These are phyloP conservation scores for Fagopyrum homotropicum DNA, from an alignment of 148 eudicot species.

Conservation along the genomic window DNA sequence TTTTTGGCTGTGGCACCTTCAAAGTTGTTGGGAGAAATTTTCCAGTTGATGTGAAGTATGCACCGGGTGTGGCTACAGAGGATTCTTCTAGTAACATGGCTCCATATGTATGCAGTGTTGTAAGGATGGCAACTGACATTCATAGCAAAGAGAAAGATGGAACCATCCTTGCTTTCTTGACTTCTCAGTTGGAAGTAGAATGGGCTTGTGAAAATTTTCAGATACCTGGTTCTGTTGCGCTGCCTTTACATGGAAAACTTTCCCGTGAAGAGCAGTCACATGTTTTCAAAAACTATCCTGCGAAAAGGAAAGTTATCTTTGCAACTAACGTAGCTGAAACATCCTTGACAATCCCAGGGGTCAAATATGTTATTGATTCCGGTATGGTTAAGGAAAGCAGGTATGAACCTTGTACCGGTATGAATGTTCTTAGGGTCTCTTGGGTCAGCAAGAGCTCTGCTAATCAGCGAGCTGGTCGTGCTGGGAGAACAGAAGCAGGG, in stretches of 20 bases:
- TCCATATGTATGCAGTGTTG: conserved; percentile 49
- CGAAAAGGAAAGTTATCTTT: conserved; percentile 79
- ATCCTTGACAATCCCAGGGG: conserved; percentile 90
- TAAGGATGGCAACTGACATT: conserved; percentile 61
- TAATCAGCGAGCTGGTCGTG: conserved; percentile 90
- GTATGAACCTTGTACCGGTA: conserved; percentile 82
- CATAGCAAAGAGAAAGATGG: conserved; percentile 66
- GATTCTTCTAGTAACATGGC: conserved; percentile 28
- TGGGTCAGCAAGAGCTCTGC: conserved; percentile 91
- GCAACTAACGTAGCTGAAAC: conserved; percentile 97
- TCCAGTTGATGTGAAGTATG: conserved; percentile 76
- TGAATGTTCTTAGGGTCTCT: conserved; percentile 76
- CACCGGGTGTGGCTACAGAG: conserved; percentile 31
- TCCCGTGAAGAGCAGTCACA: conserved; percentile 62
- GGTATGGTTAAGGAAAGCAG: conserved; percentile 86
- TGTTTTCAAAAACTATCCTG: conserved; percentile 55
- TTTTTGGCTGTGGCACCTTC: conserved; percentile 60
- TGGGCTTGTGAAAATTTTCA: conserved; percentile 79
- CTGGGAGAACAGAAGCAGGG: conserved; percentile 96
- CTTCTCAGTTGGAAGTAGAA: conserved; percentile 88
- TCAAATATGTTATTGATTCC: conserved; percentile 85
- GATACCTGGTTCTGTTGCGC: conserved; percentile 32
- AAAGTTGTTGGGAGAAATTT: conserved; percentile 73
- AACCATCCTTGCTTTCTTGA: conserved; percentile 82
- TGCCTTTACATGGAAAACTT: conserved; percentile 88